Conservation (phyloP, 2,329 filamentous ascomycete genomes). For the Venturia effusa region DNA sequence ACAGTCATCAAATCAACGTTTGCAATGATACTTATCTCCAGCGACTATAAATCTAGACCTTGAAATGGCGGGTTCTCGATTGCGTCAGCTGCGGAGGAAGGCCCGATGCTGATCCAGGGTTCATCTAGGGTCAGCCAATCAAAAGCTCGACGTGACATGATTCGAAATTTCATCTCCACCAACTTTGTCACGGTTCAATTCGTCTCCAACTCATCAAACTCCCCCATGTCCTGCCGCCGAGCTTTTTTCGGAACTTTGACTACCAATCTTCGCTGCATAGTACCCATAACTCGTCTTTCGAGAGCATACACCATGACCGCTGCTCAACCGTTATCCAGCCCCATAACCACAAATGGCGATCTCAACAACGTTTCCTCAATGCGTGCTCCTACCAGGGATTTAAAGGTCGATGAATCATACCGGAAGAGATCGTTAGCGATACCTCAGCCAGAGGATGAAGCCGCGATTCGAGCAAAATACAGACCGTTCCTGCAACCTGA, state of each 20-base stretch:
- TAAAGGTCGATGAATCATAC: slow-evolving; percentile 14
- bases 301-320: background rate
- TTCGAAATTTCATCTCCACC: background rate
- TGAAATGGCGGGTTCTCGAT: background rate
- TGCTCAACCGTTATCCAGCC: background rate
- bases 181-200: background rate
- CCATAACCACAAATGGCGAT: slow-evolving; percentile 14
- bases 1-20: background rate
- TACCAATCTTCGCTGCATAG: background rate
- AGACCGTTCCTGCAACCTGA: slow-evolving; percentile 45
- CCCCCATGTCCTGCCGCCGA: background rate
- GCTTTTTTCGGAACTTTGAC: background rate
- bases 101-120: background rate
- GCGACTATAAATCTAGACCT: background rate
- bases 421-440: slow-evolving; percentile 31
- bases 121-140: background rate
- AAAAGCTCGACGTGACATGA: background rate
- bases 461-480: slow-evolving; percentile 36
- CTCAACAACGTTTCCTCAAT: slow-evolving; percentile 17
- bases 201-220: background rate
- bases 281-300: background rate
- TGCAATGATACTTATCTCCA: background rate
- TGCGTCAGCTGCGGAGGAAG: background rate
- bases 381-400: slow-evolving; percentile 12
- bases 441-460: slow-evolving; percentile 35